Percentiles rank a stretch among this genome's conserved stretches.
Conservation (phyloP, 345 rosid species). For the Punica granatum region DNA sequence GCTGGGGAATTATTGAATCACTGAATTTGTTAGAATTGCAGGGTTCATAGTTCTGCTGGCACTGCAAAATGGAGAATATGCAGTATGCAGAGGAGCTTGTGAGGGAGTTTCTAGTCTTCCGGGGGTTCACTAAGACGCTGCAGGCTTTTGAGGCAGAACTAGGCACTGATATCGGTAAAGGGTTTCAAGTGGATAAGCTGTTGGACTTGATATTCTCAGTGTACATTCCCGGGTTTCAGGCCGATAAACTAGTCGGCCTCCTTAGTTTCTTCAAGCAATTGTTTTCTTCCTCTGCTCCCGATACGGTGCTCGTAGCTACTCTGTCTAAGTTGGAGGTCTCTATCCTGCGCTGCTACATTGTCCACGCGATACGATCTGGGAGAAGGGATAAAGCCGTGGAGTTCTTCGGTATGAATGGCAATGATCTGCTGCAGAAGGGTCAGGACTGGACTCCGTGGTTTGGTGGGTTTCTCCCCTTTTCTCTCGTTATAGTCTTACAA, state of each 20-base stretch:
- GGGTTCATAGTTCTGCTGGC: neutral
- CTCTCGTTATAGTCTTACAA: neutral
- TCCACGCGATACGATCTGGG: slow-evolving; percentile 37
- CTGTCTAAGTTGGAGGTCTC: slow-evolving; percentile 44
- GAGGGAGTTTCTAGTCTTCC: slow-evolving; percentile 55
- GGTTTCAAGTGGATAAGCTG: slow-evolving; percentile 49
- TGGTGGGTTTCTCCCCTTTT: slow-evolving; percentile 30
- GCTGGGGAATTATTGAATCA: neutral
- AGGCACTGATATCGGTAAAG: slow-evolving; percentile 54
- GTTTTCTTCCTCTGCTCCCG: slow-evolving; percentile 37
- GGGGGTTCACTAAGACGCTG: slow-evolving; percentile 54
- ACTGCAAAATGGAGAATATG: slow-evolving; percentile 50
- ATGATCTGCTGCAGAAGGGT: slow-evolving; percentile 38
- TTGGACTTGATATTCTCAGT: slow-evolving; percentile 47
- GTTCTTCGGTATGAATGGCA: slow-evolving; percentile 43
- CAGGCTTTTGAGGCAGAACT: slow-evolving; percentile 55
- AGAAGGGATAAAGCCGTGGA: slow-evolving; percentile 49
- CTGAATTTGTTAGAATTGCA: neutral
- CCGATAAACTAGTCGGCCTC: slow-evolving; percentile 39
- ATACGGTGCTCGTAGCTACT: slow-evolving; percentile 24
- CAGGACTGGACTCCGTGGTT: slow-evolving; percentile 61
- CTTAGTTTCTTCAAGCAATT: slow-evolving; percentile 47
- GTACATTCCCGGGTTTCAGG: slow-evolving; percentile 51
- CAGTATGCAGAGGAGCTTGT: slow-evolving; percentile 63
- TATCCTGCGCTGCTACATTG: slow-evolving; percentile 39